A percentile compares a stretch with the other conserved stretches of the same genome.
Evolutionary conservation across 2,329 filamentous ascomycete genomes (phyloP).

Genomic region (Ceratocystis diversiconidia): DNA sequence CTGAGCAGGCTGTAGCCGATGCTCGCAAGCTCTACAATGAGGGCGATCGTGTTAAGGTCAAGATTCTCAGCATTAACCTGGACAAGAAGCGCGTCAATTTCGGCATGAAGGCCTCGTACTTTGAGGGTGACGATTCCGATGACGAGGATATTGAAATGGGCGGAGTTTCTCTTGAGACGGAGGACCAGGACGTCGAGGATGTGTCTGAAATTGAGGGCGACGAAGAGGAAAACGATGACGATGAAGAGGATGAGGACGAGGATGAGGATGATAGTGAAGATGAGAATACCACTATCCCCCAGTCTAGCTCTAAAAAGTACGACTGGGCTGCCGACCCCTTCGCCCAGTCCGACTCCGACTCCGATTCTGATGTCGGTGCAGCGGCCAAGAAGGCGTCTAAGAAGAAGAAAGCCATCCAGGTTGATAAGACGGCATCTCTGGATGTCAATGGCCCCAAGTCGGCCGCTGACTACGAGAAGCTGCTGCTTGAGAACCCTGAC

Average conservation of each 20-base stretch:
- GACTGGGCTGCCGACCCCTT: constrained; percentile 70
- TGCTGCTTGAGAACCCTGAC: constrained; percentile 82
- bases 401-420: constrained; percentile 49
- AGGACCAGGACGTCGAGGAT: constrained; percentile 26
- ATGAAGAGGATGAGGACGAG: constrained; percentile 28
- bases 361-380: constrained; percentile 25
- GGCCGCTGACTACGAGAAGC: constrained; percentile 80
- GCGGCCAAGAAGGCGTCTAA: constrained; percentile 67
- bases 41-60: constrained; percentile 87
- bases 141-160: constrained; percentile 37
- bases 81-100: constrained; percentile 72
- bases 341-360: constrained; percentile 42
- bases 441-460: constrained; percentile 81
- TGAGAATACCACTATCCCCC: constrained; percentile 24
- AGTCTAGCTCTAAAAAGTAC: constrained; percentile 57
- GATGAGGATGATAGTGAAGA: constrained; percentile 26
- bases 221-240: constrained; percentile 28
- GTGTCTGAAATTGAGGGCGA: constrained; percentile 31
- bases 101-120: constrained; percentile 84
- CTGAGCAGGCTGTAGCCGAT: constrained; percentile 67
- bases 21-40: constrained; percentile 80
- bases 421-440: constrained; percentile 84
- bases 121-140: constrained; percentile 45
- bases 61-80: constrained; percentile 62
- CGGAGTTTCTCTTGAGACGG: constrained; percentile 26